Evolutionary conservation across 306 rosid genomes (phyloP).

Genomic region (Malus sieversii): DNA sequence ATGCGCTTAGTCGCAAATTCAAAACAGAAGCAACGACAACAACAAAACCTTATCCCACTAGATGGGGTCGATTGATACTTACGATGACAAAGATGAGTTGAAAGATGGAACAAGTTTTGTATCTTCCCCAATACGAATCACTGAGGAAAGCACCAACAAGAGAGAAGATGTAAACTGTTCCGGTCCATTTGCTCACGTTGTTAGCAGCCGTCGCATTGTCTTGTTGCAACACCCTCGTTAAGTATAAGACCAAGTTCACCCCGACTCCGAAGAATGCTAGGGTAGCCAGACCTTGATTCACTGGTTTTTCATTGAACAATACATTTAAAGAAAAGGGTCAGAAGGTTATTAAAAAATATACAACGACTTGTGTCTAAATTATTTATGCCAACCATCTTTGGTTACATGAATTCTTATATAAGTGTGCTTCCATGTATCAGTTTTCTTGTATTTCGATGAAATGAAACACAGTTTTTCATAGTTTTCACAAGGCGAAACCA

Average conservation of each 20-base stretch:
- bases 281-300: slow-evolving; percentile 91
- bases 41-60: too few relatives aligned
- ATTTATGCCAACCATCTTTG: too few relatives aligned
- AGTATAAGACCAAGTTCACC: slow-evolving; percentile 84
- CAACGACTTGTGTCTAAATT: too few relatives aligned
- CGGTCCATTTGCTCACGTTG: slow-evolving; percentile 95
- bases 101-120: slow-evolving; percentile 77
- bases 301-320: slow-evolving; percentile 35
- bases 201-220: slow-evolving; percentile 85
- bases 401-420: too few relatives aligned
- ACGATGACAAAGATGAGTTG: slow-evolving; percentile 80
- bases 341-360: slow-evolving; percentile 3
- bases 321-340: not conserved
- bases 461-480: too few relatives aligned
- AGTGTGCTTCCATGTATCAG: too few relatives aligned
- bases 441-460: too few relatives aligned
- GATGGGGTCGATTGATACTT: slow-evolving; percentile 16
- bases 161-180: slow-evolving; percentile 87
- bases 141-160: slow-evolving; percentile 98
- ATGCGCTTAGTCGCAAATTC: not conserved
- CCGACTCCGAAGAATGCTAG: slow-evolving; percentile 91
- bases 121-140: slow-evolving; percentile 96
- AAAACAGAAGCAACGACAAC: not conserved
- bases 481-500: too few relatives aligned
- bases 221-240: slow-evolving; percentile 75